Percentiles rank a stretch among this genome's conserved stretches.
phyloP scores from a whole-genome alignment of 495 filamentous ascomycete genomes.

The Tuber indicum region DNA sequence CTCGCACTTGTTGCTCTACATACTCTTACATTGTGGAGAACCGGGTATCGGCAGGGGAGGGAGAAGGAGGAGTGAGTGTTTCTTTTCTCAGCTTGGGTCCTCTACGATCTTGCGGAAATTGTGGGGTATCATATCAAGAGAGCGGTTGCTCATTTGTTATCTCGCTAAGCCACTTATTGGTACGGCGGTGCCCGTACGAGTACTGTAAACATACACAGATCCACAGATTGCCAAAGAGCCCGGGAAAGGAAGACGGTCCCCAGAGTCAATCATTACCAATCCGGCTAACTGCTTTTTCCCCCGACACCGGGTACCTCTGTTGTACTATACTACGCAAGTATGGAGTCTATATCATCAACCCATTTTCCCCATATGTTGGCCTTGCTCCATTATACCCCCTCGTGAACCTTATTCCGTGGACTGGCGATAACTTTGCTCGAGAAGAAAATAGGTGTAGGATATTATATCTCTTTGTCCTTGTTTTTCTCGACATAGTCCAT shows the following conservation, averaged over 20 bases:
- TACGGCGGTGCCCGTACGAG: not conserved
- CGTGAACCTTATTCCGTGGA: not conserved
- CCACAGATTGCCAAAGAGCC: not conserved
- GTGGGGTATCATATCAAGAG: too few species aligned
- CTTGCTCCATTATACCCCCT: not conserved
- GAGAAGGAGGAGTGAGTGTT: too few species aligned
- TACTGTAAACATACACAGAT: constrained; percentile 5
- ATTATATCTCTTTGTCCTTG: not conserved
- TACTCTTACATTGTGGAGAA: too few species aligned
- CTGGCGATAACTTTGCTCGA: not conserved
- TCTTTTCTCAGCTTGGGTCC: too few species aligned
- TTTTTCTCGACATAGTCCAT: not conserved
- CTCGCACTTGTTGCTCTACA: too few species aligned
- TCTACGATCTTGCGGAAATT: too few species aligned
- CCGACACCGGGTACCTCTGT: not conserved
- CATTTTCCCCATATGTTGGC: not conserved
- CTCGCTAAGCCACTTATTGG: constrained; percentile 16
- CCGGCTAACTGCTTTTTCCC: not conserved
- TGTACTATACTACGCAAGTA: not conserved
- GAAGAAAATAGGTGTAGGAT: not conserved
- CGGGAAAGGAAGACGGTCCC: not conserved
- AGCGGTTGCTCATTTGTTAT: not conserved
- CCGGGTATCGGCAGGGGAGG: too few species aligned
- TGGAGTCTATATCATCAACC: not conserved
- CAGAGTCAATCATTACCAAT: not conserved